Evolutionary conservation across 768 basidiomycete species (phyloP), one percentile per base, ranked within the genome.

Genomic region (Suillus luteus): DNA sequence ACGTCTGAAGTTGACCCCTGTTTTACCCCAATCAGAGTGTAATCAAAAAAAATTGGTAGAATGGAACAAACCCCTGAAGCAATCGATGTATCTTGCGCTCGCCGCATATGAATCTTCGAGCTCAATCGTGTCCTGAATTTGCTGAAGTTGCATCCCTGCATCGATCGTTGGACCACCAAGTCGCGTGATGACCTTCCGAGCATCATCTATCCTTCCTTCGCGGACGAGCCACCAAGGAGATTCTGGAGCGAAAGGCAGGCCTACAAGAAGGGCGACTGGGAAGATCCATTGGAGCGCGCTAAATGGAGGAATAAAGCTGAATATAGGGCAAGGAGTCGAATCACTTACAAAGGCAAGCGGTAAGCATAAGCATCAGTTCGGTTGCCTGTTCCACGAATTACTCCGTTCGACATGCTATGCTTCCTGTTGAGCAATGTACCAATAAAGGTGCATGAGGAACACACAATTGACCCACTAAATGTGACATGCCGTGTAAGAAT

Each of bases 201-300:
- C 75, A 0, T 74, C 70, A 12, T 70, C 72, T 2, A 69, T 3
- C 11, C 69, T 63, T 49, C 74, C 74, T 43, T 70, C 68, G 7
- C 76, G 73, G 2, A 76, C 76, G 8, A 76, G 67, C 75, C 75
- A 76, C 75, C 75, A 76, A 0, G 74, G 76, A 0, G 68, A 70
- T 60, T 77, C 76, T 0, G 76, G 75, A 2, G 73, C 73, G 37
- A 76, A 74, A 0, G 68, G 66, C 40, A 77, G 68, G 17, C 76
- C 76, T 5, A 69, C 57, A 54, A 77, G 60, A 52, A 77, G 69
- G 4, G 76, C 68, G 48, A 71, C 35, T 0, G 75, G 76, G 64
- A 75, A 76, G 46, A 77, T 72, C 72, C 74, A 76, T 44, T 76
- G 76, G 15, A 77, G 60, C 10, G 70, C 73, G 43, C 72, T 73